Evolutionary conservation across 768 basidiomycete species (phyloP).

Genomic region (Suillus spraguei): DNA sequence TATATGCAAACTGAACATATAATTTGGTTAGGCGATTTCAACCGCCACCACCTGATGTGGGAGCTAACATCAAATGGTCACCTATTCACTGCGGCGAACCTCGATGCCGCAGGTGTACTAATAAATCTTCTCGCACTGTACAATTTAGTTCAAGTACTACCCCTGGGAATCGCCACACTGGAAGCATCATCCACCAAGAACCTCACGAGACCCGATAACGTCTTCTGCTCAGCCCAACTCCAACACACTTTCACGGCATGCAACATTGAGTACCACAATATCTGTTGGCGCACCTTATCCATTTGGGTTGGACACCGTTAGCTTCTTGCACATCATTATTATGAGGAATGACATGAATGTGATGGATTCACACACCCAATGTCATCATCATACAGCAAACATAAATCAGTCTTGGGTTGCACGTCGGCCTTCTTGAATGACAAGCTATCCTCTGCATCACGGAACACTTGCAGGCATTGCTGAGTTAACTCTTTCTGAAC

Average conservation of each 20-base stretch:
- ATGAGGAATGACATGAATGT: too few relatives aligned
- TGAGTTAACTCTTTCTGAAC: too few relatives aligned
- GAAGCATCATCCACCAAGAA: background rate
- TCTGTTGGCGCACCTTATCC: too few relatives aligned
- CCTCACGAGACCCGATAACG: background rate
- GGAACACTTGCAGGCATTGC: too few relatives aligned
- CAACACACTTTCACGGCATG: background rate
- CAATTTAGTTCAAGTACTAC: background rate
- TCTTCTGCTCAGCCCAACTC: background rate
- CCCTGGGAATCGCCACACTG: accelerated
- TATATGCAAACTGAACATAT: background rate
- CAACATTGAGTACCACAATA: background rate
- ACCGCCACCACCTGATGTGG: background rate
- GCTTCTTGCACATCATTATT: too few relatives aligned
- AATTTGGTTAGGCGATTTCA: background rate
- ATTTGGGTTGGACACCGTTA: too few relatives aligned
- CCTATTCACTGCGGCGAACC: background rate
- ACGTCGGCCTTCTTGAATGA: too few relatives aligned
- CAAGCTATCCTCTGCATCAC: too few relatives aligned
- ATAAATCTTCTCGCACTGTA: accelerated
- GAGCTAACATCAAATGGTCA: background rate
- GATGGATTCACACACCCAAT: too few relatives aligned
- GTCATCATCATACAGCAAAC: too few relatives aligned
- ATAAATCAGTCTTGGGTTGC: too few relatives aligned
- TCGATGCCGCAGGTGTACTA: background rate